Conservation (phyloP, 495 filamentous ascomycete genomes). For the Mytilinidion resinicola region DNA sequence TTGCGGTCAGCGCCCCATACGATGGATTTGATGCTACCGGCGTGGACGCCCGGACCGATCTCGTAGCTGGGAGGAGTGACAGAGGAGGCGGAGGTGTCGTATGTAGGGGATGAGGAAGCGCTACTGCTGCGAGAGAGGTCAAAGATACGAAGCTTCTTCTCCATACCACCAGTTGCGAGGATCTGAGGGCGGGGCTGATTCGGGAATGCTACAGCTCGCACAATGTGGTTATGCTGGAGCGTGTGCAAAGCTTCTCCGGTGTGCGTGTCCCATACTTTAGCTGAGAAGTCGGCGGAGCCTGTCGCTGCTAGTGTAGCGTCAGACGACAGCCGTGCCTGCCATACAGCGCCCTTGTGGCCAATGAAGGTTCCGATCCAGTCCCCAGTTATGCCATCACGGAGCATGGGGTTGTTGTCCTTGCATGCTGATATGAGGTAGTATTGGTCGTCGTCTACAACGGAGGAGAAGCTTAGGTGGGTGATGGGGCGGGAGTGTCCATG, state of each 20-base stretch:
- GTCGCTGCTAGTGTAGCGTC: slow-evolving; percentile 87
- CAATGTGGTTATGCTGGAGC: slow-evolving; percentile 87
- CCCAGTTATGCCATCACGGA: slow-evolving; percentile 91
- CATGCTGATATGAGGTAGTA: slow-evolving; percentile 97
- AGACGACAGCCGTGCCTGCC: slow-evolving; percentile 84
- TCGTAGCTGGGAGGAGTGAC: slow-evolving; percentile 51
- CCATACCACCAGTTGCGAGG: slow-evolving; percentile 86
- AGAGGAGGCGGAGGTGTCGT: slow-evolving; percentile 11
- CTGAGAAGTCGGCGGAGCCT: slow-evolving; percentile 91
- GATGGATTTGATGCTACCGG: slow-evolving; percentile 85
- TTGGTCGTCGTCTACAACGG: slow-evolving; percentile 73
- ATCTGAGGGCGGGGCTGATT: slow-evolving; percentile 63
- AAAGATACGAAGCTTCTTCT: slow-evolving; percentile 94
- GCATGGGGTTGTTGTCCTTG: slow-evolving; percentile 99
- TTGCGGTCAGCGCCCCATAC: slow-evolving; percentile 86
- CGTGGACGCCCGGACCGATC: slow-evolving; percentile 76
- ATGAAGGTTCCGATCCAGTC: slow-evolving; percentile 98
- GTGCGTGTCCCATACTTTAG: slow-evolving; percentile 95
- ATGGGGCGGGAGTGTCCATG: slow-evolving; percentile 96
- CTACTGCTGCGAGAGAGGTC: slow-evolving; percentile 57
- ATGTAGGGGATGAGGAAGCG: slow-evolving; percentile 39
- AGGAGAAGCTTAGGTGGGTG: slow-evolving; percentile 89
- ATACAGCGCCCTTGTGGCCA: slow-evolving; percentile 95
- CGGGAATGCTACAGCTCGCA: slow-evolving; percentile 86
- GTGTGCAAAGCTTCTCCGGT: slow-evolving; percentile 85